A percentile compares a stretch with the other conserved stretches of the same genome.
Conservation (phyloP, 2,329 filamentous ascomycete species). For the Trichoderma cornu-damae region DNA sequence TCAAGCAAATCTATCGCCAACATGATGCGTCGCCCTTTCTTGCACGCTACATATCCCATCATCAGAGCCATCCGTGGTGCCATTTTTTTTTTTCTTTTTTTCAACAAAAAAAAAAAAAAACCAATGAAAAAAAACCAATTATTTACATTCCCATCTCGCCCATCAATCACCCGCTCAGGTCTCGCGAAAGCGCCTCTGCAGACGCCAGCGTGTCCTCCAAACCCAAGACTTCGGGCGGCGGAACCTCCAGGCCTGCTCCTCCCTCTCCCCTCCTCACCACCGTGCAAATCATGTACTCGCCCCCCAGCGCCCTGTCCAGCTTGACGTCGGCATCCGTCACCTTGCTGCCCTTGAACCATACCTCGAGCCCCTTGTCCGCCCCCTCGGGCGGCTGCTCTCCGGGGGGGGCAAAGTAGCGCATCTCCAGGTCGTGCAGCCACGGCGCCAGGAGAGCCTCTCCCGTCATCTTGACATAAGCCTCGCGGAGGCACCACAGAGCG, state of each 20-base stretch:
- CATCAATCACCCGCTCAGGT: not conserved
- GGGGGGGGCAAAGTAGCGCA: conserved; percentile 58
- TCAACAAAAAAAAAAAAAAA: too few relatives aligned
- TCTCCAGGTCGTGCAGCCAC: conserved; percentile 68
- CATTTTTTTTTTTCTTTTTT: too few relatives aligned
- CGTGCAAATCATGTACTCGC: conserved; percentile 52
- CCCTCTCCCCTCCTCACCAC: conserved; percentile 42
- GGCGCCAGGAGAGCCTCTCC: conserved; percentile 69
- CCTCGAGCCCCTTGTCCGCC: conserved; percentile 23
- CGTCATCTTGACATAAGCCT: conserved; percentile 79
- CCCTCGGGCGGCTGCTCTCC: conserved; percentile 23
- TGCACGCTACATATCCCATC: too few relatives aligned
- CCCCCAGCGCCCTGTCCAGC: conserved; percentile 40
- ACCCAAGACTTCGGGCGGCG: conserved; percentile 39
- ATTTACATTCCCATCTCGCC: not conserved
- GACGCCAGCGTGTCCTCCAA: conserved; percentile 43
- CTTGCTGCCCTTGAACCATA: conserved; percentile 29
- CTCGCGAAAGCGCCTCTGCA: conserved; percentile 33
- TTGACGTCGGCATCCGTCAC: conserved; percentile 35
- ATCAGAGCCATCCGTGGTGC: too few relatives aligned
- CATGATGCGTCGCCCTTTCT: too few relatives aligned
- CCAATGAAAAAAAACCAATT: too few relatives aligned
- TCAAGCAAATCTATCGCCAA: too few relatives aligned
- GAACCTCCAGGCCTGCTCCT: conserved; percentile 33
- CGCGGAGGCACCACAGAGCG: conserved; percentile 71